phyloP scores from a whole-genome alignment of 441 rosid species.

The Sinapis alba region DNA sequence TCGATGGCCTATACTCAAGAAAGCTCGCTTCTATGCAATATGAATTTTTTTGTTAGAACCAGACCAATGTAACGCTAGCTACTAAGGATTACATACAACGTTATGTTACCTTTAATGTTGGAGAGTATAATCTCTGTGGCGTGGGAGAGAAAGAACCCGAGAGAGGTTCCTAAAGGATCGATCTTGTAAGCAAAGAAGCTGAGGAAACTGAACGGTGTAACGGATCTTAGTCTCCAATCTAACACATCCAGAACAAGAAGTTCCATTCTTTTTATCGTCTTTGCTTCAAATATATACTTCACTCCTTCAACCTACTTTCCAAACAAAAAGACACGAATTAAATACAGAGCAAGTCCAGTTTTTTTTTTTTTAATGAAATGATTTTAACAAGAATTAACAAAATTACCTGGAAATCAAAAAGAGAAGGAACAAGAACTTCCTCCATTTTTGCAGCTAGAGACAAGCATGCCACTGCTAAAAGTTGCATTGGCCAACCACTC shows the following conservation, averaged over 20 bases:
- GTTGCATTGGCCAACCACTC: slow-evolving; percentile 90
- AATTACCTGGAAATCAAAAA: slow-evolving; percentile 81
- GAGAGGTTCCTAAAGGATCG: slow-evolving; percentile 62
- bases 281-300: slow-evolving; percentile 75
- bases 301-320: slow-evolving; percentile 65
- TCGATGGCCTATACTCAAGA: slow-evolving; percentile 84
- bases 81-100: not conserved
- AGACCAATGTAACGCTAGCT: not conserved
- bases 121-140: slow-evolving; percentile 80
- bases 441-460: slow-evolving; percentile 98
- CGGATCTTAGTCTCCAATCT: slow-evolving; percentile 94
- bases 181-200: slow-evolving; percentile 88
- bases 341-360: not conserved
- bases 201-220: slow-evolving; percentile 84
- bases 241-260: slow-evolving; percentile 76
- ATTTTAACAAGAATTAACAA: not conserved
- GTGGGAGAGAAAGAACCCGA: slow-evolving; percentile 61
- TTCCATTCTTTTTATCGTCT: slow-evolving; percentile 91
- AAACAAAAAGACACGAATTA: not conserved
- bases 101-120: slow-evolving; percentile 67
- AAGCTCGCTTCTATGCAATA: slow-evolving; percentile 74
- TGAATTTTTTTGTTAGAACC: slow-evolving; percentile 2
- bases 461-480: slow-evolving; percentile 88
- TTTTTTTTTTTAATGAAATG: not conserved
- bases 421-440: slow-evolving; percentile 88